Percentiles rank a stretch among this genome's conserved stretches.
These are phyloP conservation scores for Polyporus arcularius DNA, from an alignment of 768 basidiomycete species.

Conservation along the genomic window DNA sequence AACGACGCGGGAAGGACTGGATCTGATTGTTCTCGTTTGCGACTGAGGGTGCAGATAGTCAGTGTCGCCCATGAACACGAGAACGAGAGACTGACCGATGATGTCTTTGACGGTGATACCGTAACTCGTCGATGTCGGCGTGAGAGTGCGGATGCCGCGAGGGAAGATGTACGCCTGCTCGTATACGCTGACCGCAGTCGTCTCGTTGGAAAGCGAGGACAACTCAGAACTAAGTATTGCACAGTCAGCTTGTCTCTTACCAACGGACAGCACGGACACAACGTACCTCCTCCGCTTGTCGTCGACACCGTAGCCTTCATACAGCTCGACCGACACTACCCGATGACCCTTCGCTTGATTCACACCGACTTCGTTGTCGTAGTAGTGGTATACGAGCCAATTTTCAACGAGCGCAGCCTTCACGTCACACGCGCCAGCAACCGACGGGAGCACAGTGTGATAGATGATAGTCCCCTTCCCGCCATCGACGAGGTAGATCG, in stretches of 20 bases:
- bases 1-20: conserved; percentile 66
- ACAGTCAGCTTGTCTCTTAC: neutral
- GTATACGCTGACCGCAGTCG: conserved; percentile 53
- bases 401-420: conserved; percentile 79
- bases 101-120: conserved; percentile 88
- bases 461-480: conserved; percentile 80
- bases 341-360: conserved; percentile 65
- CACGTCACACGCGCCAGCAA: conserved; percentile 56
- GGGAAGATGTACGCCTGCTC: conserved; percentile 76
- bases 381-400: conserved; percentile 91
- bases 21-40: conserved; percentile 76
- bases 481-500: conserved; percentile 77
- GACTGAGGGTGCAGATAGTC: conserved; percentile 45
- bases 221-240: conserved; percentile 46
- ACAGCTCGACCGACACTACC: conserved; percentile 84
- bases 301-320: conserved; percentile 71
- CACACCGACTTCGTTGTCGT: conserved; percentile 54
- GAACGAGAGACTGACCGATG: conserved; percentile 56
- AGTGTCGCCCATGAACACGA: neutral
- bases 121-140: conserved; percentile 81
- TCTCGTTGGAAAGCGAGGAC: conserved; percentile 56
- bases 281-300: conserved; percentile 73
- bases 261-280: neutral
- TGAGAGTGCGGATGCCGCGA: conserved; percentile 64
- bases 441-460: conserved; percentile 53